Percentiles rank a stretch among this genome's conserved stretches.
Evolutionary conservation across 129 eudicot genomes (phyloP).

Genomic region (Centrapalus pauciflorus): DNA sequence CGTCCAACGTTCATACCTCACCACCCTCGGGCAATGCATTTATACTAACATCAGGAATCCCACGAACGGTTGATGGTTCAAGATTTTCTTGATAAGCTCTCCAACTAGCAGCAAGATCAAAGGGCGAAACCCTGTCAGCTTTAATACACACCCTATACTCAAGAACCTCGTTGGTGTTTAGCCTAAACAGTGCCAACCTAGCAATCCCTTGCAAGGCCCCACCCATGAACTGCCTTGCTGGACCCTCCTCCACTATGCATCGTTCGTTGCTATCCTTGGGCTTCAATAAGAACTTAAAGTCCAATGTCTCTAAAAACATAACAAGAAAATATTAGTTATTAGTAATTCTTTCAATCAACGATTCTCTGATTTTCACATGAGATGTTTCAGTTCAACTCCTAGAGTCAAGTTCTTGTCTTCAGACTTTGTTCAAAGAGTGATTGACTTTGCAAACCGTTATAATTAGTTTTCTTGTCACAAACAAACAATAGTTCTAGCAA

Average conservation of each 20-base stretch:
- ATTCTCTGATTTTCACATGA: not conserved
- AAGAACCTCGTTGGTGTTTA: conserved; percentile 52
- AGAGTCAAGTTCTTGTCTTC: not conserved
- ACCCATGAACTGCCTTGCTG: conserved; percentile 53
- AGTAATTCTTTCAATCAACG: conserved; percentile 7
- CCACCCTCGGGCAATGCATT: conserved; percentile 40
- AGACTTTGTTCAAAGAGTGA: not conserved
- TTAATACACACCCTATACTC: conserved; percentile 70
- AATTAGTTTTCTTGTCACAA: not conserved
- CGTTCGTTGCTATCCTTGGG: conserved; percentile 47
- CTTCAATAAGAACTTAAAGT: conserved; percentile 88
- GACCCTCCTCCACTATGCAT: conserved; percentile 89
- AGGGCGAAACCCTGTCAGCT: conserved; percentile 86
- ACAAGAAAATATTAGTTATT: conserved; percentile 3
- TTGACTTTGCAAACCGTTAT: not conserved
- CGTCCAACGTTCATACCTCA: conserved; percentile 46
- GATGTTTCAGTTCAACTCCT: not conserved
- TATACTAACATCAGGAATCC: conserved; percentile 89
- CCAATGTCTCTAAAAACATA: conserved; percentile 64
- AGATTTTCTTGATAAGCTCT: conserved; percentile 80
- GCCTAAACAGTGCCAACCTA: conserved; percentile 59
- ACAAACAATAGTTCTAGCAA: not conserved
- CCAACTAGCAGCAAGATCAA: conserved; percentile 99
- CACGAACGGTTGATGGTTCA: conserved; percentile 93
- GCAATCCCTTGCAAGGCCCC: conserved; percentile 81